Percentiles rank a stretch among this genome's conserved stretches.
phyloP scores from a whole-genome alignment of 2,329 filamentous ascomycete species.

The Saccharata proteae region DNA sequence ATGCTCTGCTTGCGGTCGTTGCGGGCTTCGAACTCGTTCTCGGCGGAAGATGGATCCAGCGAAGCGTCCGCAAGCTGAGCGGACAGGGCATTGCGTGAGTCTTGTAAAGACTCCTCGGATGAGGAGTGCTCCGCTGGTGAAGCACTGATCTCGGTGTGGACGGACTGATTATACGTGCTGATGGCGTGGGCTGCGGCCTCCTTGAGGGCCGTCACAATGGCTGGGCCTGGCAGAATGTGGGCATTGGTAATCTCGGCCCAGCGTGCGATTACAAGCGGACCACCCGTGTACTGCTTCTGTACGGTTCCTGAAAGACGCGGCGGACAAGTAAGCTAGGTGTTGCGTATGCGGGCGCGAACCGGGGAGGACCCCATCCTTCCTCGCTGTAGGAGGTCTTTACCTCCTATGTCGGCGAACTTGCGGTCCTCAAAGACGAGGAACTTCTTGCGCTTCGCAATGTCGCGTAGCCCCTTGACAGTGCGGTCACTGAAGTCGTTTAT shows the following conservation, averaged over 20 bases:
- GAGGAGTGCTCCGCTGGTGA: constrained; percentile 19
- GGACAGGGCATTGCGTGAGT: constrained; percentile 10
- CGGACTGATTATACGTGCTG: constrained; percentile 36
- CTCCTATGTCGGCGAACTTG: constrained; percentile 45
- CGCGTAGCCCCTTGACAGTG: constrained; percentile 37
- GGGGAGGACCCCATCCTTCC: background rate
- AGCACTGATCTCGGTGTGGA: constrained; percentile 39
- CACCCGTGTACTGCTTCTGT: constrained; percentile 41
- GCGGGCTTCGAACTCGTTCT: constrained; percentile 20
- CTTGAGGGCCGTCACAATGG: constrained; percentile 38
- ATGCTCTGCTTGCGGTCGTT: constrained; percentile 64
- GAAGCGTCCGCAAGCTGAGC: constrained; percentile 12
- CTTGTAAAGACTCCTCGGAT: constrained; percentile 1
- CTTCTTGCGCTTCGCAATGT: constrained; percentile 35
- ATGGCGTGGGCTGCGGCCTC: constrained; percentile 36
- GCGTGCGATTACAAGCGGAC: constrained; percentile 37
- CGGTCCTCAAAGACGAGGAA: constrained; percentile 44
- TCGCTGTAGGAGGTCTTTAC: constrained; percentile 20
- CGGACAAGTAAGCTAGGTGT: constrained; percentile 9
- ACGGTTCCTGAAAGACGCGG: constrained; percentile 32
- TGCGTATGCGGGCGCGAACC: background rate
- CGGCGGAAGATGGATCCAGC: constrained; percentile 6
- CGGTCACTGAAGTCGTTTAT: constrained; percentile 48
- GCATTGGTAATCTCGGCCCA: constrained; percentile 43
- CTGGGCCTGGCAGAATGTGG: constrained; percentile 40